Evolutionary conservation across 1,284 basidiomycete species (phyloP), one percentile per base, ranked within the genome.

Genomic region (Boletus putidus): DNA sequence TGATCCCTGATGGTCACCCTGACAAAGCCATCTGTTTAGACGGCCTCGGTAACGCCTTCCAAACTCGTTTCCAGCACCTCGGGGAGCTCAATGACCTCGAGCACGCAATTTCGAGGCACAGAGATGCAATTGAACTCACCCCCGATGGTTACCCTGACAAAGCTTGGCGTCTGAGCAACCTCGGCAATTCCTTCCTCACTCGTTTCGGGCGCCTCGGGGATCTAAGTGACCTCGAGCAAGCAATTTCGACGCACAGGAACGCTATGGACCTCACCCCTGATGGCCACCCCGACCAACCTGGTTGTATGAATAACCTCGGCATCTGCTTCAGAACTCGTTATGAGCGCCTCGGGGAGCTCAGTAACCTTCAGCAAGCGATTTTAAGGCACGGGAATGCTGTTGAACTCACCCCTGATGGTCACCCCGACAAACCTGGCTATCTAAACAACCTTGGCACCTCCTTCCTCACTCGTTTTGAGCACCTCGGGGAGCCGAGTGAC

Each of bases 161-260:
- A 51, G 14, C 20, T 18, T 14, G 4, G 11, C 11, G 16, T 21
- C 49, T 33, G 9, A 31, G 12, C 4, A 43, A 12, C 18, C 53
- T 57, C 8, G 53, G 37, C 1, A 31, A 2, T 6, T 4, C 45
- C 15, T 20, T 58, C 12, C 1, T 0, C 0, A 3, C 18, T 14
- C 59, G 43, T 9, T 57, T 61, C 37, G 20, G 47, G n/a, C 37
- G 9, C 2, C 59, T 61, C 5, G 47, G 43, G 15, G 51, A 61
- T 21, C 6, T 37, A 11, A 14, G 11, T 36, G 49, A 42, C 25
- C 18, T 51, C 8, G 39, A 33, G 29, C 4, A 23, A 18, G 49
- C 49, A 33, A 51, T 61, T 25, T 37, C 36, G 5, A 37, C 14
- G 33, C 21, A 40, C 10, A 6, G 12, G 21, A 14, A 48, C 21